phyloP scores from a whole-genome alignment of 345 rosid species.

The Eucalyptus brandiana region DNA sequence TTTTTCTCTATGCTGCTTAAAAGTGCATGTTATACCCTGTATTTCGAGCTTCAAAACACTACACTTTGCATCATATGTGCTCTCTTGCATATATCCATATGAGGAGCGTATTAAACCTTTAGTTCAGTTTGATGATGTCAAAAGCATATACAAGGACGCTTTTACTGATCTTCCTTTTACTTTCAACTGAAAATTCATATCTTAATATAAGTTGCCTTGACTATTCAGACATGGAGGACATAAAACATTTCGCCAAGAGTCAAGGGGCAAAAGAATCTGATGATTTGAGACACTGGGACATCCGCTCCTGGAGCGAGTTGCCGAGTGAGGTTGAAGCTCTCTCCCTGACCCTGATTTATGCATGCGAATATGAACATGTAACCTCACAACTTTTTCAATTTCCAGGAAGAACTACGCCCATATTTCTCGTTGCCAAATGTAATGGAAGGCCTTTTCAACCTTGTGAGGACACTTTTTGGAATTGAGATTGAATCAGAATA shows the following conservation, averaged over 20 bases:
- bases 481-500: too few species aligned
- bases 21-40: neutral
- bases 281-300: constrained; percentile 74
- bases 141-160: neutral
- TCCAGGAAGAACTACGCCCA: too few species aligned
- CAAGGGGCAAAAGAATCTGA: constrained; percentile 68
- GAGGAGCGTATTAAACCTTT: neutral
- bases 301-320: constrained; percentile 77
- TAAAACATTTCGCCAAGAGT: constrained; percentile 50
- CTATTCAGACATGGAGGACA: constrained; percentile 62
- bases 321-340: constrained; percentile 40
- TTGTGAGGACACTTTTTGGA: too few species aligned
- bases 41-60: neutral
- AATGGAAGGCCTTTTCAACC: too few species aligned
- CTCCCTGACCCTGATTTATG: neutral
- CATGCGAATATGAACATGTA: too few species aligned
- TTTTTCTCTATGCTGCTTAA: neutral
- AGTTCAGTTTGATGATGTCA: too few species aligned
- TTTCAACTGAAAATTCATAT: neutral
- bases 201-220: neutral
- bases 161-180: neutral
- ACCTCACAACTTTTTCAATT: too few species aligned
- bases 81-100: neutral
- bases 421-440: too few species aligned
- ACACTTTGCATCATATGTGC: neutral